A percentile compares a stretch with the other conserved stretches of the same genome.
phyloP scores from a whole-genome alignment of 768 basidiomycete genomes.

The Mycena galopus region DNA sequence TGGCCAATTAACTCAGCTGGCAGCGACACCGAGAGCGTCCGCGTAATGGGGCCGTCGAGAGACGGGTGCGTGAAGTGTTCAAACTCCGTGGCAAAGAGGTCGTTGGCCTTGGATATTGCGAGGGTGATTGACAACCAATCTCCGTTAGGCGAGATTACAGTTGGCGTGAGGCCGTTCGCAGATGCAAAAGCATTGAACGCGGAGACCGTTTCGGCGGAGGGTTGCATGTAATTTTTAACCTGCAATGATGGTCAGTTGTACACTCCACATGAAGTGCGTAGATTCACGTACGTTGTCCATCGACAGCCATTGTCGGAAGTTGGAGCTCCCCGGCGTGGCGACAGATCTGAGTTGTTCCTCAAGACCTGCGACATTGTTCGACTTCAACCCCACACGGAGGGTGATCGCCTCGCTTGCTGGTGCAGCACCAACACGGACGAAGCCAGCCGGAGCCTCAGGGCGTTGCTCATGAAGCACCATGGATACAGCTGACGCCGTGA shows the following conservation, averaged over 20 bases:
- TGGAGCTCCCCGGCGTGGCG: constrained; percentile 4
- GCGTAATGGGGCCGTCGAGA: background rate
- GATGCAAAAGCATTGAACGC: constrained; percentile 18
- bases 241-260: background rate
- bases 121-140: constrained; percentile 17
- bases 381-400: constrained; percentile 2
- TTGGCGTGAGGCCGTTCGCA: constrained; percentile 9
- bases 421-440: constrained; percentile 3
- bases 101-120: constrained; percentile 17
- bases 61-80: constrained; percentile 4
- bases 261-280: background rate
- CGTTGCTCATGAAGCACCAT: constrained; percentile 15
- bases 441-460: background rate
- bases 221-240: constrained; percentile 13
- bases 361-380: constrained; percentile 7
- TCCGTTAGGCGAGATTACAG: too few species aligned
- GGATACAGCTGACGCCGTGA: background rate
- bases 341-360: background rate
- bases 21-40: too few species aligned
- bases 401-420: background rate
- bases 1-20: constrained; percentile 11
- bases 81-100: constrained; percentile 19
- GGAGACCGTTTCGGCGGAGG: constrained; percentile 1
- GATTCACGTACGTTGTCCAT: background rate
- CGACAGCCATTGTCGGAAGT: constrained; percentile 20